phyloP scores from a whole-genome alignment of 345 rosid genomes.

The Leavenworthia alabamica region DNA sequence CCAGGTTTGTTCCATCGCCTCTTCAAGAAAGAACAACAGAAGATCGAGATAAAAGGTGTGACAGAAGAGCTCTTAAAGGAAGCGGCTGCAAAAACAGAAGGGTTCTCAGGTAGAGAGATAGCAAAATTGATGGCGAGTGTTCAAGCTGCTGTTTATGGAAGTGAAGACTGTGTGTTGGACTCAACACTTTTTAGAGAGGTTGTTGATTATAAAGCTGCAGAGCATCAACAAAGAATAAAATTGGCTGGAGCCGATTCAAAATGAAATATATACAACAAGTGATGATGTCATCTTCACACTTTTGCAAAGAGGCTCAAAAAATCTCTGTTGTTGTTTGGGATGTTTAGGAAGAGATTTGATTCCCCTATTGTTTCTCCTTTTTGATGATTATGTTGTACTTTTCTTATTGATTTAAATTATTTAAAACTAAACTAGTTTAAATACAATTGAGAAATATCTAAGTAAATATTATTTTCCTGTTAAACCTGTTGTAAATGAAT shows the following conservation, averaged over 20 bases:
- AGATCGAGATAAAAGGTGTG: conserved; percentile 74
- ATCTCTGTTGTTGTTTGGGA: not conserved
- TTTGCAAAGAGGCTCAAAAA: not conserved
- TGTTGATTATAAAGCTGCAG: conserved; percentile 88
- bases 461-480: not conserved
- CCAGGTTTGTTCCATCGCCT: conserved; percentile 47
- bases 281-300: not conserved
- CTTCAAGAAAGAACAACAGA: conserved; percentile 55
- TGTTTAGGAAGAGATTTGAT: conserved; percentile 2
- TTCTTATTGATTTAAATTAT: not conserved
- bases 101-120: conserved; percentile 92
- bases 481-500: too few species aligned
- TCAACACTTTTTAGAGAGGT: conserved; percentile 72
- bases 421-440: not conserved
- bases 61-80: conserved; percentile 69
- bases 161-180: conserved; percentile 75
- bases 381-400: conserved; percentile 10
- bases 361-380: conserved; percentile 12
- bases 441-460: not conserved
- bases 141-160: conserved; percentile 94
- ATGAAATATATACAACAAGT: not conserved
- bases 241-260: conserved; percentile 40
- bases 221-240: conserved; percentile 81
- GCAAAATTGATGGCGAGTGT: conserved; percentile 92
- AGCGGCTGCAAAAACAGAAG: conserved; percentile 77